Conservation (phyloP, 164 flowering plant species). For the Umbellularia californica region DNA sequence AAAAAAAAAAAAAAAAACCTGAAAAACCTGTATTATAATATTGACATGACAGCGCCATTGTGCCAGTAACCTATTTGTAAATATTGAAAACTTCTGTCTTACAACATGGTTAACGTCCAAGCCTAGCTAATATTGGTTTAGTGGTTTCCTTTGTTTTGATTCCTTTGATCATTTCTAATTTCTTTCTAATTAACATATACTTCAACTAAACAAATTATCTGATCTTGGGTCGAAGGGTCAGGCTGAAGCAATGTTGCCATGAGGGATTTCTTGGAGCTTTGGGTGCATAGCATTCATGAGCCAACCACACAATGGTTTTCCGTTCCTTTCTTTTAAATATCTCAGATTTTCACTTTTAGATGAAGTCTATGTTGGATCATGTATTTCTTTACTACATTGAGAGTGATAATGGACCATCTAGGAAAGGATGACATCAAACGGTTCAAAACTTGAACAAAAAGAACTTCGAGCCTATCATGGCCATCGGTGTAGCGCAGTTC, state of each 20-base stretch:
- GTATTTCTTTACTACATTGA: no score
- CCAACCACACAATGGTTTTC: constrained; percentile 19
- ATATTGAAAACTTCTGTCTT: neutral
- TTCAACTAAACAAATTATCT: neutral
- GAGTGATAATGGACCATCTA: no score
- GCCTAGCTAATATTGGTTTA: neutral
- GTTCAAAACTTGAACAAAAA: no score
- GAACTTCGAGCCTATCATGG: no score
- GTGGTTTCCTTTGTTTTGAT: neutral
- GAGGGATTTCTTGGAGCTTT: constrained; percentile 96
- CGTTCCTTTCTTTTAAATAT: no score
- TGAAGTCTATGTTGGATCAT: no score
- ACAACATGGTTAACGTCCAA: neutral
- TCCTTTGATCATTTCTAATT: neutral
- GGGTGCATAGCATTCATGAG: constrained; percentile 88
- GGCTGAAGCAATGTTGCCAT: constrained; percentile 92
- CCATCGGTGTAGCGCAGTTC: no score
- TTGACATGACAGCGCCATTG: no score
- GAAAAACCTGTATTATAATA: no score
- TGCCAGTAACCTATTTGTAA: neutral
- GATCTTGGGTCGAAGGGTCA: constrained; percentile 79
- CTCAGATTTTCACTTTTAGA: no score
- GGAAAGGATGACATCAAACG: no score
- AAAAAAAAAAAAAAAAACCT: no score
- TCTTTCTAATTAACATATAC: neutral